Evolutionary conservation across 345 rosid genomes (phyloP).

Genomic region (Iberis pinnata): DNA sequence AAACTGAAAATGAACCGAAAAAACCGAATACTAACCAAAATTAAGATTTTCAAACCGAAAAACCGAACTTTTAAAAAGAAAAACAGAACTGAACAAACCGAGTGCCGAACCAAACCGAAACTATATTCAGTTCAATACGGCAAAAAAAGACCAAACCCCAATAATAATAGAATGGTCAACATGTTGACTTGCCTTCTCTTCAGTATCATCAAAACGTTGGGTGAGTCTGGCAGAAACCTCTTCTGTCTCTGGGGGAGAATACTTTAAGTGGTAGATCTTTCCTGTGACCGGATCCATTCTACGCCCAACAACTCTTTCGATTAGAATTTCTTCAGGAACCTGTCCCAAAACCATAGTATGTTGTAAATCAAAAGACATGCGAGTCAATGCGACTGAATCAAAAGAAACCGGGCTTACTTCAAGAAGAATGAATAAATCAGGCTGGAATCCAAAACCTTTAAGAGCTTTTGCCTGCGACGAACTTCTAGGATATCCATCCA

Average conservation of each 20-base stretch:
- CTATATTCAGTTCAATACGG: no score
- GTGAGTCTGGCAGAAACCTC: slow-evolving; percentile 83
- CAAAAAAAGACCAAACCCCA: no score
- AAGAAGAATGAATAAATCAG: slow-evolving; percentile 79
- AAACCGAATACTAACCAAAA: no score
- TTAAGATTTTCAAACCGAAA: no score
- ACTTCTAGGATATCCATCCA: slow-evolving; percentile 97
- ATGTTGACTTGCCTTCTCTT: slow-evolving; percentile 63
- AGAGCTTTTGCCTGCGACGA: slow-evolving; percentile 80
- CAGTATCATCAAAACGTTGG: slow-evolving; percentile 90
- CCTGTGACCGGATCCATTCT: slow-evolving; percentile 91
- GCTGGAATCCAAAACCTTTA: slow-evolving; percentile 50
- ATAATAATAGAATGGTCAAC: neutral
- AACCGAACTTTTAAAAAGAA: no score
- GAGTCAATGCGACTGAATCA: neutral
- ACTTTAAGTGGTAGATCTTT: slow-evolving; percentile 84
- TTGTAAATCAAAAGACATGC: slow-evolving; percentile 6
- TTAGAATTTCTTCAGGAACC: slow-evolving; percentile 87
- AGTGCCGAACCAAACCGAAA: no score
- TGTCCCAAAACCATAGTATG: slow-evolving; percentile 31
- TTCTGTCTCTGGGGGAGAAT: slow-evolving; percentile 81
- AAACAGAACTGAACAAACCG: no score
- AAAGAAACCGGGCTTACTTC: slow-evolving; percentile 47
- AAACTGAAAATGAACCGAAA: no score
- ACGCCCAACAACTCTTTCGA: slow-evolving; percentile 89